Conservation (phyloP, 2,329 filamentous ascomycete genomes). For the Coniella vitis region DNA sequence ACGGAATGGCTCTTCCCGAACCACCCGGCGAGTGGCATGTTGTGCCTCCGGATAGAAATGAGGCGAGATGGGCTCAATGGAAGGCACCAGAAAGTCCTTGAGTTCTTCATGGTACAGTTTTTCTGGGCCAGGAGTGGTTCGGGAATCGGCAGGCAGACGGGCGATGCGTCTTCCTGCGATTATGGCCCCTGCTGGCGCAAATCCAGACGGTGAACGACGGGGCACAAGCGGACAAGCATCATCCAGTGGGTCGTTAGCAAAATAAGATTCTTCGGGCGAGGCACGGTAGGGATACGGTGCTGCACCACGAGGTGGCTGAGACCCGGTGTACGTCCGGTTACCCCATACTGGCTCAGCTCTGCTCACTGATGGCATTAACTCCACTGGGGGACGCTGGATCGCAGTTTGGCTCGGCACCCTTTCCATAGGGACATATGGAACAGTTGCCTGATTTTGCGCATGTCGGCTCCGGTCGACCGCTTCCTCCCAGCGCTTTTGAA, state of each 20-base stretch:
- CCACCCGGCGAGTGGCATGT: conserved; percentile 7
- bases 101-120: conserved; percentile 23
- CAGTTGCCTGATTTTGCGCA: conserved; percentile 11
- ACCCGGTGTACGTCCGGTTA: conserved; percentile 15
- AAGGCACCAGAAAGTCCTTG: conserved; percentile 39
- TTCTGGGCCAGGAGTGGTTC: conserved; percentile 9
- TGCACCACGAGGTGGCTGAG: conserved; percentile 2
- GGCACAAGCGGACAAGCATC: neutral
- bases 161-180: conserved; percentile 9
- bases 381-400: conserved; percentile 11
- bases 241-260: conserved; percentile 3
- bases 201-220: neutral
- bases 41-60: conserved; percentile 9
- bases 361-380: conserved; percentile 7
- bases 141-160: conserved; percentile 11
- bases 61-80: conserved; percentile 38
- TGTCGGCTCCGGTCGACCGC: conserved; percentile 25
- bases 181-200: conserved; percentile 7
- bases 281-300: neutral
- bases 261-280: neutral
- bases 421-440: conserved; percentile 10
- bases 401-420: conserved; percentile 15
- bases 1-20: conserved; percentile 6
- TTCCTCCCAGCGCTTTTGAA: conserved; percentile 24
- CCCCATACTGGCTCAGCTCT: conserved; percentile 10